These are phyloP conservation scores for Peronospora destructor DNA, from an alignment of 352 stramenopile species.

Conservation along the genomic window DNA sequence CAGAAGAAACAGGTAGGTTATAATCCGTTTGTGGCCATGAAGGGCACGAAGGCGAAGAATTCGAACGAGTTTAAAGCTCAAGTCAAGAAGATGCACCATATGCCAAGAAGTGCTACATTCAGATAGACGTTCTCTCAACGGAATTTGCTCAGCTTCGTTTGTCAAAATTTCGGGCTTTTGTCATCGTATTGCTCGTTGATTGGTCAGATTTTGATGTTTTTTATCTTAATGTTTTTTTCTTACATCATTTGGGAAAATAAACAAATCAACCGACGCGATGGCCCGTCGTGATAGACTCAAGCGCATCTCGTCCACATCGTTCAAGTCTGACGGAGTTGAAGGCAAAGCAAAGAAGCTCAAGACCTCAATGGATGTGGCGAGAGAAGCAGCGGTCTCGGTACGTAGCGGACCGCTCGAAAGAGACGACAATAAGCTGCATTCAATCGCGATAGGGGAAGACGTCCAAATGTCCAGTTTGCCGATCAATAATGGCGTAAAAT, in stretches of 20 bases:
- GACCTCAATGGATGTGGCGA: not conserved
- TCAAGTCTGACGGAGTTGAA: conserved; percentile 13
- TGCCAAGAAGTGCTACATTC: conserved; percentile 79
- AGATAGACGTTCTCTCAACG: conserved; percentile 34
- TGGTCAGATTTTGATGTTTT: conserved; percentile 1
- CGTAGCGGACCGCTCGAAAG: conserved; percentile 9
- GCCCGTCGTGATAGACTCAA: conserved; percentile 18
- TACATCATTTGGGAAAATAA: conserved; percentile 21
- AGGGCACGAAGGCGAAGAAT: conserved; percentile 24
- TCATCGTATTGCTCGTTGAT: not conserved
- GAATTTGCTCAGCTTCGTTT: conserved; percentile 12
- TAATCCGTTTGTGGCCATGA: conserved; percentile 71
- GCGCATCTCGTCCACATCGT: conserved; percentile 16
- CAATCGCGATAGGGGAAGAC: conserved; percentile 15
- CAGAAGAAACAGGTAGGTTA: conserved; percentile 50
- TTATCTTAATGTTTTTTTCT: not conserved
- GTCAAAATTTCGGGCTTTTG: not conserved
- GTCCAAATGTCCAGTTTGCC: conserved; percentile 2
- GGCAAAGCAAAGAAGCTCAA: conserved; percentile 23
- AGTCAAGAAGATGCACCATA: conserved; percentile 80
- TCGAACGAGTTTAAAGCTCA: conserved; percentile 28
- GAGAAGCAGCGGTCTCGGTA: not conserved
- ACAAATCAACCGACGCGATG: conserved; percentile 9
- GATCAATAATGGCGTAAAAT: not conserved
- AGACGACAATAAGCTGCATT: conserved; percentile 8